Evolutionary conservation across 768 basidiomycete genomes (phyloP).

Genomic region (Chalciporus chontae): DNA sequence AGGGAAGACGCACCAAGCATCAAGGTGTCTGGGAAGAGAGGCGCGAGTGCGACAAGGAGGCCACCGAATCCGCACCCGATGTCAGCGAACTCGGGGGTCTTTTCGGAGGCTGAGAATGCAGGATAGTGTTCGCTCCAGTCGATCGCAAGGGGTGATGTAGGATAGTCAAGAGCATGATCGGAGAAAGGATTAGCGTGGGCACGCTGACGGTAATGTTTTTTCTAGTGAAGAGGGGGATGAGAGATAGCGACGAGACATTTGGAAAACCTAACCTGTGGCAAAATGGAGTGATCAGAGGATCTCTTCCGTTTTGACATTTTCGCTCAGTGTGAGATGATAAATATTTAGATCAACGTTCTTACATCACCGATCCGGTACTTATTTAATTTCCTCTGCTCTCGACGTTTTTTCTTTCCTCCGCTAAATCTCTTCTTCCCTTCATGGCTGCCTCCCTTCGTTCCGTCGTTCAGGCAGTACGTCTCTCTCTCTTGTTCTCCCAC

Average conservation of each 20-base stretch:
- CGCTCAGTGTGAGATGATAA: neutral
- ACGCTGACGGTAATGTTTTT: slow-evolving; percentile 80
- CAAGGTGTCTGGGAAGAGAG: slow-evolving; percentile 84
- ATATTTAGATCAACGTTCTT: too few relatives aligned
- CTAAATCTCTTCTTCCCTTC: slow-evolving; percentile 2
- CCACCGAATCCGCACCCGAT: slow-evolving; percentile 98
- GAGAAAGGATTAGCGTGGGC: slow-evolving; percentile 87
- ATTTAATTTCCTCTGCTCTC: slow-evolving; percentile 19
- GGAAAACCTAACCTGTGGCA: slow-evolving; percentile 47
- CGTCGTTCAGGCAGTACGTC: slow-evolving; percentile 33
- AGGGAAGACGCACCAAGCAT: slow-evolving; percentile 76
- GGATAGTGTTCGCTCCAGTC: slow-evolving; percentile 88
- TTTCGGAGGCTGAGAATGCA: slow-evolving; percentile 50
- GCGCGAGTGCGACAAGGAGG: slow-evolving; percentile 82
- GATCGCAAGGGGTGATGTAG: slow-evolving; percentile 66
- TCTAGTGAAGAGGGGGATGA: slow-evolving; percentile 39
- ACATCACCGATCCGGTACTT: slow-evolving; percentile 21
- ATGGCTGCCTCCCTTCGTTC: slow-evolving; percentile 46
- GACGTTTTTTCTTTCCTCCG: neutral
- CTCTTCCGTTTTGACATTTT: slow-evolving; percentile 30
- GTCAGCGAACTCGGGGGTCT: slow-evolving; percentile 90
- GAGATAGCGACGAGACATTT: neutral
- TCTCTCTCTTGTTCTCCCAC: slow-evolving; percentile 33
- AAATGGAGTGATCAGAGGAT: slow-evolving; percentile 20
- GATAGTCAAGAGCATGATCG: slow-evolving; percentile 86